Evolutionary conservation across 352 stramenopile genomes (phyloP).

Genomic region (Phytophthora pluvialis): DNA sequence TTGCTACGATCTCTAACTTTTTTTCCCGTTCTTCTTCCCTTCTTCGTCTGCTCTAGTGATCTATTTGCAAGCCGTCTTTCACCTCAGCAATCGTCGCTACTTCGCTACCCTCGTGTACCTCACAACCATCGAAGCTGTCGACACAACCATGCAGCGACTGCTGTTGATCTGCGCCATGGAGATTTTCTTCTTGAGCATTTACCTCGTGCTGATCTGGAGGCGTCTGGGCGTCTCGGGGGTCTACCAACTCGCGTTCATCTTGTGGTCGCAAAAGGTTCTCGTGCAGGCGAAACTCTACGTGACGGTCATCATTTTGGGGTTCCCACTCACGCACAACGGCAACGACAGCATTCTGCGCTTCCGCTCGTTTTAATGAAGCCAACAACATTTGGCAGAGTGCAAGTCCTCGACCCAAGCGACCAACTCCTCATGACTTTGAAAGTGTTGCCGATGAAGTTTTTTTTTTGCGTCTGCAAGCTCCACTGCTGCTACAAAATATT

Average conservation of each 20-base stretch:
- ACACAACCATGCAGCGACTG: constrained; percentile 7
- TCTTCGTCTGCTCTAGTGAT: constrained; percentile 11
- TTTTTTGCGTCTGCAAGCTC: no score
- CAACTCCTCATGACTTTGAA: no score
- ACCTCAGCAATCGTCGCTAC: constrained; percentile 31
- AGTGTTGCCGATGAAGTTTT: no score
- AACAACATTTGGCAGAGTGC: not conserved
- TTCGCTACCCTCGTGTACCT: constrained; percentile 31
- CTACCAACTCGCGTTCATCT: constrained; percentile 36
- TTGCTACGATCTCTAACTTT: not conserved
- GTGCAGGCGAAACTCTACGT: constrained; percentile 39
- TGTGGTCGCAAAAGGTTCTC: constrained; percentile 29
- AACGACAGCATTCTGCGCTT: constrained; percentile 42
- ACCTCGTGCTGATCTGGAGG: constrained; percentile 23
- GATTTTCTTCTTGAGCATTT: constrained; percentile 22
- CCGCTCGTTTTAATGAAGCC: constrained; percentile 1
- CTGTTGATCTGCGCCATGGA: constrained; percentile 33
- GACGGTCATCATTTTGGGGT: constrained; percentile 32
- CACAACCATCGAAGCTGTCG: constrained; percentile 20
- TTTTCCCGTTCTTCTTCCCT: not conserved
- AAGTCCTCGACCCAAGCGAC: no score
- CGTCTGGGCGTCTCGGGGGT: constrained; percentile 23
- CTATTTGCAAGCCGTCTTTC: constrained; percentile 30
- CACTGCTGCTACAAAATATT: no score
- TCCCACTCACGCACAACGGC: constrained; percentile 38